Percentiles rank a stretch among this genome's conserved stretches.
These are phyloP conservation scores for Myotisia sp. DNA, from an alignment of 2,329 filamentous ascomycete genomes.

Conservation along the genomic window DNA sequence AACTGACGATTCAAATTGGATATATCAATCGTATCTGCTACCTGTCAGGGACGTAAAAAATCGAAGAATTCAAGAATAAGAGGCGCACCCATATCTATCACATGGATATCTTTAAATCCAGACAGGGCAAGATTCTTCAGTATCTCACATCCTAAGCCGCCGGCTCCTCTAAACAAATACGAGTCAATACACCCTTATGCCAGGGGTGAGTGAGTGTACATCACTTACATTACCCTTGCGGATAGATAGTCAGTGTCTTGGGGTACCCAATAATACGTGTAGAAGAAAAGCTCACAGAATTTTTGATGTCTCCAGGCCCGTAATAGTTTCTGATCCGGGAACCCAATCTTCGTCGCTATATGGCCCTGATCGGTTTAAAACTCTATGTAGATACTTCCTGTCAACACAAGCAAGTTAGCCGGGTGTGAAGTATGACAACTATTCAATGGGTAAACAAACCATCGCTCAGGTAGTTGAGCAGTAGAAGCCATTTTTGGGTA, in stretches of 20 bases:
- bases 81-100: constrained; percentile 87
- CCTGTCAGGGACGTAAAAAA: constrained; percentile 11
- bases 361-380: constrained; percentile 63
- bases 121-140: constrained; percentile 91
- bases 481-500: too few relatives aligned
- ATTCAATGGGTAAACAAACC: constrained; percentile 16
- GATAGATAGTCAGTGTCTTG: not conserved
- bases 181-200: constrained; percentile 6
- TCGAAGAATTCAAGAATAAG: not conserved
- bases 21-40: constrained; percentile 84
- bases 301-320: constrained; percentile 54
- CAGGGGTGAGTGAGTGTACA: not conserved
- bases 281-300: constrained; percentile 46
- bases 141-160: constrained; percentile 89
- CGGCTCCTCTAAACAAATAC: constrained; percentile 62
- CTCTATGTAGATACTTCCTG: constrained; percentile 72
- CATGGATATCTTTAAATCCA: constrained; percentile 91
- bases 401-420: not conserved
- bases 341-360: constrained; percentile 57
- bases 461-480: constrained; percentile 12
- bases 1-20: constrained; percentile 97
- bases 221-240: constrained; percentile 24
- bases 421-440: not conserved
- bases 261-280: not conserved
- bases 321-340: constrained; percentile 38